Evolutionary conservation across 441 rosid species (phyloP), one percentile per base, ranked within the genome.

Genomic region (Aleurites moluccanus): DNA sequence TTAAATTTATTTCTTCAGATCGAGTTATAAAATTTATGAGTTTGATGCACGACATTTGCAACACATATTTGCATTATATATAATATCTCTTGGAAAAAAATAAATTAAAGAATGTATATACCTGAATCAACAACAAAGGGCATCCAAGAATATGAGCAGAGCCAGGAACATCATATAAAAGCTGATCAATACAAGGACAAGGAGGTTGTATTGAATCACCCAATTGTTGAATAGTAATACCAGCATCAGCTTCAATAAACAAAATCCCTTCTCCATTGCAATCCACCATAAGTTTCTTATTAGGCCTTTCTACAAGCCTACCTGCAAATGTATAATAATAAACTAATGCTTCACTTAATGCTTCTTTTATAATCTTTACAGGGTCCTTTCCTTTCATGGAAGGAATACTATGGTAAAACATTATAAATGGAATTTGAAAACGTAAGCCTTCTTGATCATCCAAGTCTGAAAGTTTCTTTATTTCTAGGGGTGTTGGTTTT

Each of bases 231-330:
- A 76, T 55, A 1, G n/a, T 38, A 0, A 52, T 10, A 40, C 62
- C 60, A 13, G 79, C 79, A 52, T 70, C 74, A 21, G 79, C 79
- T 44, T 76, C 74, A 16, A 70, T 64, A 10, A 76, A 76, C 44
- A 70, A 27, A 3, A 69, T 55, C 55, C 70, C 75, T 76, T 76
- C 45, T 2, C 74, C 74, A 23, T 30, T 69, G 53, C 79, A 76
- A 38, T 76, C 74, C 23, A 76, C 79, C 28, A 50, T 50, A 50
- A 76, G 74, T 33, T 70, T 69, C 66, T 69, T 30, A 52, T 62
- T 61, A 14, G 69, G 44, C 5, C 79, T 70, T 76, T 69, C 63
- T 10, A 28, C 23, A 3, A 76, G 20, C 57, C 79, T 69, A 25
- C 79, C 79, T 6, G 79, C 79, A 23, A 76, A 59, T 5, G 79